phyloP scores from a whole-genome alignment of 805 yeast genomes.

The Yarrowia sp. region DNA sequence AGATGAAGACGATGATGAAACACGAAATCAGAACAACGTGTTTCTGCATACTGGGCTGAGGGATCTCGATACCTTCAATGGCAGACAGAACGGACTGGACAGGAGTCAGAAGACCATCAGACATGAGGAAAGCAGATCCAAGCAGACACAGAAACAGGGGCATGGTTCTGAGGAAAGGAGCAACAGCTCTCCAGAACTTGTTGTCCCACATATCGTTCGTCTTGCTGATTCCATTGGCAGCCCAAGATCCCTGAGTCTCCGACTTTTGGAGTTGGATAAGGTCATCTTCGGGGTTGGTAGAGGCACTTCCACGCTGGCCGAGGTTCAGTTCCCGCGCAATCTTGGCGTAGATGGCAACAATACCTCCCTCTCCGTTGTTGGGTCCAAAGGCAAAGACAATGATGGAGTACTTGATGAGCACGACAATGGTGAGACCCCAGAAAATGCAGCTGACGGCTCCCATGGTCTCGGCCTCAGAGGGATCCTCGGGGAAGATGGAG shows the following conservation, averaged over 20 bases:
- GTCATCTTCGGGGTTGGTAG: constrained; percentile 25
- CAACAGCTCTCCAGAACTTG: constrained; percentile 8
- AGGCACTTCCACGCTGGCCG: constrained; percentile 23
- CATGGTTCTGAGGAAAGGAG: constrained; percentile 6
- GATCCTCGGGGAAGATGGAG: constrained; percentile 30
- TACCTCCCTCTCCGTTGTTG: constrained; percentile 69
- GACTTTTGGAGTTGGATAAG: constrained; percentile 26
- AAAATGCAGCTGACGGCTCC: constrained; percentile 52
- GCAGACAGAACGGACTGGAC: constrained; percentile 68
- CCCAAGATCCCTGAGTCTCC: constrained; percentile 28
- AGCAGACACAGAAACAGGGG: constrained; percentile 54
- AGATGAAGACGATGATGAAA: constrained; percentile 56
- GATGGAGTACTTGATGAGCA: constrained; percentile 59
- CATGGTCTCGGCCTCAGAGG: constrained; percentile 17
- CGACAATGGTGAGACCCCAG: constrained; percentile 62
- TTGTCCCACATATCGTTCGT: constrained; percentile 13
- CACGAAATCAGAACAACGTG: constrained; percentile 58
- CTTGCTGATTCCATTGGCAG: background rate
- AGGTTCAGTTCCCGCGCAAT: constrained; percentile 58
- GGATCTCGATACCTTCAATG: constrained; percentile 62
- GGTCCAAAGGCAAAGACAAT: constrained; percentile 61
- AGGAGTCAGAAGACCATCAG: constrained; percentile 69
- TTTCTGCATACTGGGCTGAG: constrained; percentile 55
- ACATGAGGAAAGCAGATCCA: constrained; percentile 64
- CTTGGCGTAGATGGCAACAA: constrained; percentile 67